Evolutionary conservation across 2,329 filamentous ascomycete species (phyloP).

Genomic region (Aspergillus novofumigatus): DNA sequence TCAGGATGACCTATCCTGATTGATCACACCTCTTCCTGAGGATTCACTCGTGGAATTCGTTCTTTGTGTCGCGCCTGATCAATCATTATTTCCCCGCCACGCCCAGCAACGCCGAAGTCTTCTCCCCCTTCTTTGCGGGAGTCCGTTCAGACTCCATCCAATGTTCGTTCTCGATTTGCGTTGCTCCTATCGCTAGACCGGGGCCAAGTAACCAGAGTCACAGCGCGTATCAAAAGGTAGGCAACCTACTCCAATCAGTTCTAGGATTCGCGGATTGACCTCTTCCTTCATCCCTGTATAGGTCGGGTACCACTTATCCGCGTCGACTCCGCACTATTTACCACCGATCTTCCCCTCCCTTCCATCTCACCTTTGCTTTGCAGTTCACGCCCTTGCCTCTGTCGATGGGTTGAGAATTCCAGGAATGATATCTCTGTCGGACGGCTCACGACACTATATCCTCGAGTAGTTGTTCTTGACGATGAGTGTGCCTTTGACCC

Average conservation of each 20-base stretch:
- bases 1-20: background rate
- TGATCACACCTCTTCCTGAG: background rate
- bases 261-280: background rate
- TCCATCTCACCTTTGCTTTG: background rate
- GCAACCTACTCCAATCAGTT: background rate
- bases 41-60: background rate
- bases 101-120: background rate
- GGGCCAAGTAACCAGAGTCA: background rate
- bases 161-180: background rate
- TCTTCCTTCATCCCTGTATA: background rate
- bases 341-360: background rate
- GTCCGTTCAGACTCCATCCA: background rate
- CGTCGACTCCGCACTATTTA: background rate
- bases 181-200: background rate
- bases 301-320: background rate
- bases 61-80: background rate
- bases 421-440: background rate
- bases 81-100: background rate
- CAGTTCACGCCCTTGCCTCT: background rate
- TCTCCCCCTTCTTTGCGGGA: background rate
- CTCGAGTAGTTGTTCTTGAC: background rate
- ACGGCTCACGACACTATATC: background rate
- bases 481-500: slow-evolving; percentile 24
- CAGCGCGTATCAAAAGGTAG: background rate
- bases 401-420: background rate